These are phyloP conservation scores for Scytalidium sp. DNA, from an alignment of 2,329 filamentous ascomycete genomes.

Conservation along the genomic window DNA sequence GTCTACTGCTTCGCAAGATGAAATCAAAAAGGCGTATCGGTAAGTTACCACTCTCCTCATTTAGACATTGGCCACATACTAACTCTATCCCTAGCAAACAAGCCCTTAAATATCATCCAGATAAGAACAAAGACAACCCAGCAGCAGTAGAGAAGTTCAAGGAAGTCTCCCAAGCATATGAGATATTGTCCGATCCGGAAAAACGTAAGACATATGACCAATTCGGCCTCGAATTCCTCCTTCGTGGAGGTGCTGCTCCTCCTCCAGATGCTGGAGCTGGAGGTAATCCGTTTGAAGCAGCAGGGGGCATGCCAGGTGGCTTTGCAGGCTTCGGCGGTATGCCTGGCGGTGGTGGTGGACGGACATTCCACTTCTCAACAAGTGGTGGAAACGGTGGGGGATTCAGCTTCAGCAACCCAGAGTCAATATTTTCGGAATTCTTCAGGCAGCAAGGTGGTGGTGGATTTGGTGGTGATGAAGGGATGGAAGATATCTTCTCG, in stretches of 20 bases:
- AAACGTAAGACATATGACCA: conserved; percentile 96
- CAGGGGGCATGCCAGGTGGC: conserved; percentile 54
- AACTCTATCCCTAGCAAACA: conserved; percentile 59
- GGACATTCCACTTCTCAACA: conserved; percentile 46
- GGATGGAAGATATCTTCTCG: conserved; percentile 52
- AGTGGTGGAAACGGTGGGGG: conserved; percentile 47
- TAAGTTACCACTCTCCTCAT: conserved; percentile 38
- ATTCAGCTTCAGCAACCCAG: conserved; percentile 82
- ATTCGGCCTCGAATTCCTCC: conserved; percentile 88
- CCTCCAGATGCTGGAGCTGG: conserved; percentile 51
- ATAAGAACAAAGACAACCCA: conserved; percentile 95
- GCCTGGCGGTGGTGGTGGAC: conserved; percentile 46
- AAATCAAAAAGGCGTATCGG: conserved; percentile 96
- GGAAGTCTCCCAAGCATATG: conserved; percentile 95
- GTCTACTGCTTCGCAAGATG: conserved; percentile 79
- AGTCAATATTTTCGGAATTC: conserved; percentile 84
- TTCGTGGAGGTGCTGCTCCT: conserved; percentile 73
- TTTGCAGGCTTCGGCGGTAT: conserved; percentile 43
- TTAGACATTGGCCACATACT: conserved; percentile 5
- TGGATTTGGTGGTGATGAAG: conserved; percentile 33
- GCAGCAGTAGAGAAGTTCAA: conserved; percentile 92
- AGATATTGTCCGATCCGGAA: conserved; percentile 94
- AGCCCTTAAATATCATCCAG: conserved; percentile 89
- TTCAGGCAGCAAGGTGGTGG: conserved; percentile 55
- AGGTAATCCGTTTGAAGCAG: conserved; percentile 57